Base-by-base conservation (phyloP, 2,329 filamentous ascomycete genomes). In the Fusarium pininemorale region DNA sequence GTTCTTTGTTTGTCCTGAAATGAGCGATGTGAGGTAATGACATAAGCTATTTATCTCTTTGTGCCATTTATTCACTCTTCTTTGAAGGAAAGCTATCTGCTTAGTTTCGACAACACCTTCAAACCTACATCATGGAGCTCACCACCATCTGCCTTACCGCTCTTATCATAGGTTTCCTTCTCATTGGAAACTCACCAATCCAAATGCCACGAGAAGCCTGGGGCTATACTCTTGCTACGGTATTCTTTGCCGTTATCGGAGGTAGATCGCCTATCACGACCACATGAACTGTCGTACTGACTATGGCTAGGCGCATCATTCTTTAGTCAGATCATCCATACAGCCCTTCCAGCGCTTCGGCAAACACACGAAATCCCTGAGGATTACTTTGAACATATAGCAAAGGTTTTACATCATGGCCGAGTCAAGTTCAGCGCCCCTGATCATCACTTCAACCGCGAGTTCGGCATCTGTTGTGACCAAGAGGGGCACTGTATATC, bases 391-490 rank as follows among this genome's bases (percentile, higher is more conserved):
- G 35, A 41, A 4, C 30, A 41, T 24, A 26, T 14, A 22, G 26
- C n/a, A 13, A 44, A 18, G 26, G 9, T 11, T 3, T 28, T 44
- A 7, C 4, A 24, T 35, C 30, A 20, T 8, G n/a, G 24, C 12
- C 42, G 48, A 24, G 30, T 14, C 22, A 44, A 45, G 28, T 45
- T 69, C 38, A 41, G 28, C 26, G 32, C 14, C 32, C 32, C 32
- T 35, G 30, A 22, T 9, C 6, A 20, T 12, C 54, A 61, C 30
- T 55, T 37, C 16, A 16, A 67, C 18, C 66, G 38, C n/a, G 35
- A 15, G 16, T 41, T 24, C 24, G 66, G 66, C 20, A 22, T 69
- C 26, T 69, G 56, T 20, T 69, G 66, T 24, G n/a, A 26, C 18
- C 38, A 30, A 13, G n/a, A 30, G 16, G 44, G 44, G 4, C 22